These are phyloP conservation scores for Aureobasidium sp. DNA, from an alignment of 2,329 filamentous ascomycete species.

Conservation along the genomic window DNA sequence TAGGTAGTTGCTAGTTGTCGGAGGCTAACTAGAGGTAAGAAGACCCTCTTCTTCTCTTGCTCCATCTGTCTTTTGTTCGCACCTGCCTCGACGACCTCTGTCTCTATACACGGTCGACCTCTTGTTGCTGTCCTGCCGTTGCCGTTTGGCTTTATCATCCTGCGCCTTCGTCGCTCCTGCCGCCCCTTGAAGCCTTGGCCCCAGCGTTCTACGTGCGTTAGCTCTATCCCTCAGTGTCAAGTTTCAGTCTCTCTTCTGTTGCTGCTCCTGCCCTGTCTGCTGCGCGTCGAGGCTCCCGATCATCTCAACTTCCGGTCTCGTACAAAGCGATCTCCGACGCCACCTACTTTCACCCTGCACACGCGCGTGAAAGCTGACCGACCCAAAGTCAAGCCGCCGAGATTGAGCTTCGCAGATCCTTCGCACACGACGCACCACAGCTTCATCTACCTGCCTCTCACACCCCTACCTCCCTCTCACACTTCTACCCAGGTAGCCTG, in stretches of 20 bases:
- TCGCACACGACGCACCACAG: constrained; percentile 5
- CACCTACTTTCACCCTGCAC: neutral
- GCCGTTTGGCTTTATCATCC: constrained; percentile 12
- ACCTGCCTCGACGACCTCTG: neutral
- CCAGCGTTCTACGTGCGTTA: constrained; percentile 11
- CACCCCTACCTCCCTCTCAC: neutral
- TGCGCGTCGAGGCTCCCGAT: neutral
- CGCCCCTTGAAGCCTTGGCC: constrained; percentile 1
- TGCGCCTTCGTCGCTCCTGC: neutral
- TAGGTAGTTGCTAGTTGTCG: neutral
- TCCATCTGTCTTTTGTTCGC: neutral
- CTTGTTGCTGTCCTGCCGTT: neutral
- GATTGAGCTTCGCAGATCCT: constrained; percentile 13
- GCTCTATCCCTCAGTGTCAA: constrained; percentile 6
- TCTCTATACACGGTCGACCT: too few species aligned
- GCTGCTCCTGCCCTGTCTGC: neutral
- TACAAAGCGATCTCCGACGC: neutral
- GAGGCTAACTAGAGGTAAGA: neutral
- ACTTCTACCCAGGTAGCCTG: neutral
- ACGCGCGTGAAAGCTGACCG: neutral
- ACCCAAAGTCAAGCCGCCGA: neutral
- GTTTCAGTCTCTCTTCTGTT: neutral
- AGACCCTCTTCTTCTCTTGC: neutral
- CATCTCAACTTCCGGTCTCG: too few species aligned
- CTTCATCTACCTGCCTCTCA: neutral